phyloP scores from a whole-genome alignment of 2,329 filamentous ascomycete genomes.

The Colletotrichum viniferum region DNA sequence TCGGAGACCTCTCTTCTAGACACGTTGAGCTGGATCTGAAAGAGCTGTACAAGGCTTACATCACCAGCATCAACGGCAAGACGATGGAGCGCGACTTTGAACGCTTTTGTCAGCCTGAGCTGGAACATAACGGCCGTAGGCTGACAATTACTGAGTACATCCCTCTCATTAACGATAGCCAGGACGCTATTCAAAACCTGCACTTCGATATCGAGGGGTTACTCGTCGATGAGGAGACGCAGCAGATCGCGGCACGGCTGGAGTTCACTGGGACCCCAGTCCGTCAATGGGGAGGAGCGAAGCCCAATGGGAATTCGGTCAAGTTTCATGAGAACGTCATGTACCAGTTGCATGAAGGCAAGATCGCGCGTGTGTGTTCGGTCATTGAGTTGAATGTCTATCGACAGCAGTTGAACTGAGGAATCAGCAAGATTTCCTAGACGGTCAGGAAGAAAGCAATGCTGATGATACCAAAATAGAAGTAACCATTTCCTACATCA shows the following conservation, averaged over 20 bases:
- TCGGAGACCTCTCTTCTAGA: neutral
- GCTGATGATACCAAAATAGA: neutral
- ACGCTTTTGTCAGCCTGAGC: slow-evolving; percentile 28
- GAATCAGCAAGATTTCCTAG: neutral
- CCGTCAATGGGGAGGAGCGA: slow-evolving; percentile 27
- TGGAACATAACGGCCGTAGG: slow-evolving; percentile 31
- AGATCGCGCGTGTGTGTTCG: slow-evolving; percentile 36
- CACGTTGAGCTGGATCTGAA: neutral
- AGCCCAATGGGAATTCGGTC: slow-evolving; percentile 31
- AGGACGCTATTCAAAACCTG: slow-evolving; percentile 31
- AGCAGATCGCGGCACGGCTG: slow-evolving; percentile 34
- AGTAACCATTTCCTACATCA: neutral
- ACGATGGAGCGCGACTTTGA: slow-evolving; percentile 29
- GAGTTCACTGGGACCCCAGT: slow-evolving; percentile 34
- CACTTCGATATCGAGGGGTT: slow-evolving; percentile 27
- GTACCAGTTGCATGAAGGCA: slow-evolving; percentile 35
- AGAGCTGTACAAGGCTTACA: slow-evolving; percentile 30
- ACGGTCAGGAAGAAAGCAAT: rapidly evolving
- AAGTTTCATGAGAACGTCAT: slow-evolving; percentile 36
- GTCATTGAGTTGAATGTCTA: slow-evolving; percentile 33
- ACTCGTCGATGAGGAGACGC: slow-evolving; percentile 31
- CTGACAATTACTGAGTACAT: slow-evolving; percentile 30
- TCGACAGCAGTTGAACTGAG: neutral
- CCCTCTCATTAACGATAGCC: slow-evolving; percentile 31
- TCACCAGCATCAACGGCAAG: slow-evolving; percentile 34